A percentile compares a stretch with the other conserved stretches of the same genome.
Evolutionary conservation across 768 basidiomycete genomes (phyloP).

Genomic region (Collybiopsis luxurians): DNA sequence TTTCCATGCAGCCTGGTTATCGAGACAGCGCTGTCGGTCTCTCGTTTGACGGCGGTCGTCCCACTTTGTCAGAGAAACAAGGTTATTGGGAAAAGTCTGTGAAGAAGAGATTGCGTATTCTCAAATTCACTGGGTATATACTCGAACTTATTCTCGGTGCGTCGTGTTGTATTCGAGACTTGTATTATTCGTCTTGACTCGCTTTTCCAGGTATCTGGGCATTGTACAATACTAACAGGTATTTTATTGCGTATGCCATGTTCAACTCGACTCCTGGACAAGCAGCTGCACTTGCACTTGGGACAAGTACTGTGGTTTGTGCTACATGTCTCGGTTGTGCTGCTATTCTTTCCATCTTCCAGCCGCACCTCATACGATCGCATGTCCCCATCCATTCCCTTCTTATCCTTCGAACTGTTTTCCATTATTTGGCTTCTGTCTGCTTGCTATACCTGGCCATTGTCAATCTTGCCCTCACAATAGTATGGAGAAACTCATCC

Average conservation of each 20-base stretch:
- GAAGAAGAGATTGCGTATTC: constrained; percentile 24
- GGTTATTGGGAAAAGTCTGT: constrained; percentile 19
- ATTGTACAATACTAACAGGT: constrained; percentile 60
- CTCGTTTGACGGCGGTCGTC: constrained; percentile 24
- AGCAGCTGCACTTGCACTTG: constrained; percentile 44
- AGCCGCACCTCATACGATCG: constrained; percentile 32
- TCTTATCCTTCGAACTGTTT: constrained; percentile 23
- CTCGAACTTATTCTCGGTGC: constrained; percentile 38
- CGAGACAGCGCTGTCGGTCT: constrained; percentile 27
- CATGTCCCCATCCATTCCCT: constrained; percentile 28
- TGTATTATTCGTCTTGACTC: neutral
- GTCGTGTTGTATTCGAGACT: constrained; percentile 11
- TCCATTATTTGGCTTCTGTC: constrained; percentile 43
- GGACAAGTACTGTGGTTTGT: constrained; percentile 40
- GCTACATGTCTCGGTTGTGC: constrained; percentile 37
- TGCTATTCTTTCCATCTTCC: constrained; percentile 36
- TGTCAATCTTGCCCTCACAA: constrained; percentile 53
- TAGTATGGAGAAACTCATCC: constrained; percentile 47
- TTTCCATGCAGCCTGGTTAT: constrained; percentile 26
- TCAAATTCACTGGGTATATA: constrained; percentile 23
- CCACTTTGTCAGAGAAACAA: constrained; percentile 27
- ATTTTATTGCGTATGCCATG: constrained; percentile 55
- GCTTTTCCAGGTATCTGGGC: constrained; percentile 52
- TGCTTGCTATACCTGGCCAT: constrained; percentile 51
- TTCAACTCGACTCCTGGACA: constrained; percentile 41